Evolutionary conservation across 768 basidiomycete species (phyloP), one percentile per base, ranked within the genome.

Genomic region (Lepiota brunneoincarnata): DNA sequence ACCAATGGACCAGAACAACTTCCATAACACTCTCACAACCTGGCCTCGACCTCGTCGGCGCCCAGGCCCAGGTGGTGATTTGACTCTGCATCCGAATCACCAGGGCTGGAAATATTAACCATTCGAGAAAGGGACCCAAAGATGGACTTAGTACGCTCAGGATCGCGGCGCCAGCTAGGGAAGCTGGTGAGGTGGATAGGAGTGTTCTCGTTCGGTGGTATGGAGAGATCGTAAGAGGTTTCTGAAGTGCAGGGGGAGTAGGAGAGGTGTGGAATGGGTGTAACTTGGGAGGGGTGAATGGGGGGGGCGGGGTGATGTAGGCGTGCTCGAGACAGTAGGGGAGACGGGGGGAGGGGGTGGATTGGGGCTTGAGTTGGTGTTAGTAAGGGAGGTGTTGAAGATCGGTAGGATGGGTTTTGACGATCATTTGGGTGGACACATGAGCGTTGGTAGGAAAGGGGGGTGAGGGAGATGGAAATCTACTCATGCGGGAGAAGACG

Each of bases 111-210:
- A 2, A 10, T 31, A 31, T 9, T n/a, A n/a, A n/a, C 31, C 31
- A 9, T 2, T 9, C 42, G 41, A 0, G 45, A 38, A 17, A 54
- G 53, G 2, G 53, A 48, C 17, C 45, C 53, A 21, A 54, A 54
- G 2, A 40, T 38, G 9, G 12, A 41, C 28, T 54, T 48, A 1
- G 53, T 38, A 15, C 53, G 42, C 3, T 34, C 18, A 4, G 53
- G 53, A 23, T 54, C 53, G 7, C 38, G 15, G 14, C 46, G 37
- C 53, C 53, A 48, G 20, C 28, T 54, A 2, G 53, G 53, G 7
- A 54, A 10, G 20, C 39, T 48, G 14, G 15, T 20, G 17, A 41
- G 17, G 24, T 48, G 24, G 12, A 54, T 34, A 2, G 51, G 42
- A 6, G 28, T 36, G n/a, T 52, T 42, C 41, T 54, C 53, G 18